Conservation (phyloP, 345 rosid genomes). For the Crucihimalaya himalaica region DNA sequence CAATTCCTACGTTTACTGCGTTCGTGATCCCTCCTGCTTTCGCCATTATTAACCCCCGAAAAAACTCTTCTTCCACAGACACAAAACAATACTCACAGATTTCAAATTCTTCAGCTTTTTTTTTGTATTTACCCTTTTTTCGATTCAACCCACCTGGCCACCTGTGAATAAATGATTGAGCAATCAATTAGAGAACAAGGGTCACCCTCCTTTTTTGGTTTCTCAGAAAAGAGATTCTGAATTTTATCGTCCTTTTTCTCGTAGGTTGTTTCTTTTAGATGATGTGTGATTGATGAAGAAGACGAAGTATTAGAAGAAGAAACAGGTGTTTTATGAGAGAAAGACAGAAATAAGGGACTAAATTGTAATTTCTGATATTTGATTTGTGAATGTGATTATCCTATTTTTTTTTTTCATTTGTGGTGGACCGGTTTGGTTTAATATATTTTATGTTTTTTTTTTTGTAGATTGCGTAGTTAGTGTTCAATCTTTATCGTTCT, state of each 20-base stretch:
- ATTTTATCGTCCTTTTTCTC: slow-evolving; percentile 15
- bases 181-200: slow-evolving; percentile 27
- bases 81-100: slow-evolving; percentile 10
- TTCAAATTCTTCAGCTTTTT: slow-evolving; percentile 28
- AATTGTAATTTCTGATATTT: neutral
- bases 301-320: slow-evolving; percentile 16
- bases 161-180: slow-evolving; percentile 31
- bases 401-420: neutral
- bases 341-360: neutral
- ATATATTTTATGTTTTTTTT: neutral
- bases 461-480: slow-evolving; percentile 25
- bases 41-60: slow-evolving; percentile 58
- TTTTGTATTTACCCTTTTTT: neutral
- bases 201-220: slow-evolving; percentile 20
- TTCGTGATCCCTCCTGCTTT: slow-evolving; percentile 97
- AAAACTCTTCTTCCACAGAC: slow-evolving; percentile 5
- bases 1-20: slow-evolving; percentile 99
- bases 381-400: neutral
- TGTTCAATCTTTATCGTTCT: slow-evolving; percentile 37
- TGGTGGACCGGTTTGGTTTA: slow-evolving; percentile 28
- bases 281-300: slow-evolving; percentile 13
- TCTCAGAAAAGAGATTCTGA: slow-evolving; percentile 12
- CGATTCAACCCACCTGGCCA: slow-evolving; percentile 5
- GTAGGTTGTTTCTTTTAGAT: slow-evolving; percentile 15
- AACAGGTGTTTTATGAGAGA: neutral